phyloP scores from a whole-genome alignment of 1,139 yeast species.

The Zygosaccharomyces pseudobailii region DNA sequence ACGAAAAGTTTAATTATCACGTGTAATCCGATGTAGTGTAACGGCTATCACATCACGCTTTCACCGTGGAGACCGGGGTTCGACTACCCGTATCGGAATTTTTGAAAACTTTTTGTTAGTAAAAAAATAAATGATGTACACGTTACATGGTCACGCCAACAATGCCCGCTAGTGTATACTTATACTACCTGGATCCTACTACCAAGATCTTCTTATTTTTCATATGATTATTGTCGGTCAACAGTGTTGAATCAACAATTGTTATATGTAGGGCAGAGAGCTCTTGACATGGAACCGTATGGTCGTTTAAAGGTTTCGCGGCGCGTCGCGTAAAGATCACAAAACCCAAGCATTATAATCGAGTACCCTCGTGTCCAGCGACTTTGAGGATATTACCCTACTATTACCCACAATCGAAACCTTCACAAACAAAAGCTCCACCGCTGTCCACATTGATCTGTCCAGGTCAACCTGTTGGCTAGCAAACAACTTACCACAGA shows the following conservation, averaged over 20 bases:
- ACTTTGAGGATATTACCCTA: not conserved
- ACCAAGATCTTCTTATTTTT: too few species aligned
- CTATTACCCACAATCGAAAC: not conserved
- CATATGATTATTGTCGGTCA: too few species aligned
- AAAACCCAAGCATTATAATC: too few species aligned
- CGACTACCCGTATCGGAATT: conserved; percentile 47
- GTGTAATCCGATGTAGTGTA: conserved; percentile 36
- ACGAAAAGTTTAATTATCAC: not conserved
- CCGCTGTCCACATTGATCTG: conserved; percentile 2
- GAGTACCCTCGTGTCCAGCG: not conserved
- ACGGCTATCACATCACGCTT: conserved; percentile 39
- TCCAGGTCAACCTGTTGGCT: not conserved
- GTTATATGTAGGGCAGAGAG: too few species aligned
- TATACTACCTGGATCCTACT: too few species aligned
- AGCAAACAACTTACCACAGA: not conserved
- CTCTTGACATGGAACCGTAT: not conserved
- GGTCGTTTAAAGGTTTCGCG: not conserved
- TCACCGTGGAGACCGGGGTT: conserved; percentile 45
- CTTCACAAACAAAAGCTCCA: not conserved
- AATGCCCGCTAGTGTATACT: too few species aligned
- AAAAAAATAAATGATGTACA: too few species aligned
- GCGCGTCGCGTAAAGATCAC: not conserved
- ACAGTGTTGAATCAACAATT: too few species aligned
- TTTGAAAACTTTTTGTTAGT: conserved; percentile 7
- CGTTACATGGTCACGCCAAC: too few species aligned